Conservation (phyloP, 306 rosid species). For the Pyrus pyrifolia region DNA sequence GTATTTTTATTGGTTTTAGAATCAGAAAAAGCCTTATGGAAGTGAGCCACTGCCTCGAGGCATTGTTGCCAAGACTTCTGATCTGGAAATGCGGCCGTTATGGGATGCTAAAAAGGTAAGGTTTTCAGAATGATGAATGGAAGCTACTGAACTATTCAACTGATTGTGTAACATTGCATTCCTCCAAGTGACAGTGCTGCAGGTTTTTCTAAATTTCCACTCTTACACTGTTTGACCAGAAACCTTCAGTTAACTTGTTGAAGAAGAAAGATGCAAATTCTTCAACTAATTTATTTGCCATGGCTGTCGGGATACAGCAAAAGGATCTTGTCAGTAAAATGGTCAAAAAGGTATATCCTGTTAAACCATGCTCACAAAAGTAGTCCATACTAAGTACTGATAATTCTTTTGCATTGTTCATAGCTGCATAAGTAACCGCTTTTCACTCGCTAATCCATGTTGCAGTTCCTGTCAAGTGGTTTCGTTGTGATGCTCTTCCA, state of each 20-base stretch:
- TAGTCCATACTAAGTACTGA: neutral
- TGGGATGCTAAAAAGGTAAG: slow-evolving; percentile 41
- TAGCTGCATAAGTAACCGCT: neutral
- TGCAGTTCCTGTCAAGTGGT: slow-evolving; percentile 63
- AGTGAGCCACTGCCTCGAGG: slow-evolving; percentile 76
- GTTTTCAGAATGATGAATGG: neutral
- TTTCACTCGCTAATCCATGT: neutral
- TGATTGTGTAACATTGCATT: neutral
- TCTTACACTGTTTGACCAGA: neutral
- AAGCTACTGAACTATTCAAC: neutral
- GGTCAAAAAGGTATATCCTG: slow-evolving; percentile 66
- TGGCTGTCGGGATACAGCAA: slow-evolving; percentile 77
- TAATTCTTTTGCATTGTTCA: neutral
- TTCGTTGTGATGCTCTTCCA: slow-evolving; percentile 83
- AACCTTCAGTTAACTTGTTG: slow-evolving; percentile 1
- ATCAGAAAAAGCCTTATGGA: slow-evolving; percentile 59
- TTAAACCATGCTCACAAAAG: neutral
- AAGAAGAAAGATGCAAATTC: slow-evolving; percentile 29
- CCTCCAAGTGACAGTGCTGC: neutral
- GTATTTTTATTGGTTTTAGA: slow-evolving; percentile 43
- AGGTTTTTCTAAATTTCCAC: neutral
- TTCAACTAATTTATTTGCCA: slow-evolving; percentile 47
- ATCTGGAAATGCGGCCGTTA: slow-evolving; percentile 55
- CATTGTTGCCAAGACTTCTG: slow-evolving; percentile 50
- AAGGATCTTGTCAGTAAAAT: slow-evolving; percentile 58